Percentiles rank a stretch among this genome's conserved stretches.
These are phyloP conservation scores for Acanthamoeba healyi DNA, from an alignment of 208 protist genomes.

Conservation along the genomic window DNA sequence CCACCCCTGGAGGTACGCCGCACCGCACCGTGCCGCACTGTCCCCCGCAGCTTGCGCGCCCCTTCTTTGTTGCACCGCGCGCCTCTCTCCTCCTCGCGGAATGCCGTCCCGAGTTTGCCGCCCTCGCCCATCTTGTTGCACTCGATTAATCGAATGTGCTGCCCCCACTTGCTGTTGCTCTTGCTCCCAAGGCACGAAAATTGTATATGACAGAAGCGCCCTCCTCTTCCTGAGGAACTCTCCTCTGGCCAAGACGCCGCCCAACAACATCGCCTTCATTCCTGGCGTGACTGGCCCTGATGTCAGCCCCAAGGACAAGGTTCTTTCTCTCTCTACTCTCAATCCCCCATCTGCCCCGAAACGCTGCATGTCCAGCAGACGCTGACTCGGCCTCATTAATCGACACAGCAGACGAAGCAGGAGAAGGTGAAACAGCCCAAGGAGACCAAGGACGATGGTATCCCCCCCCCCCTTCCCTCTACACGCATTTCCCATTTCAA, in stretches of 20 bases:
- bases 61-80: no score
- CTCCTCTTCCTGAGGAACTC: constrained; percentile 71
- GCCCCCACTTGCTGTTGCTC: background rate
- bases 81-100: no score
- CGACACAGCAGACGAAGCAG: background rate
- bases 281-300: constrained; percentile 73
- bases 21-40: no score
- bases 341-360: background rate
- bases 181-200: constrained; percentile 11
- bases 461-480: no score
- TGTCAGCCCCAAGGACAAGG: constrained; percentile 35
- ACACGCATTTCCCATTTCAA: background rate
- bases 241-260: constrained; percentile 70
- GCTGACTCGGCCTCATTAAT: background rate
- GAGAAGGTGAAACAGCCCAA: constrained; percentile 13
- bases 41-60: no score
- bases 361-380: background rate
- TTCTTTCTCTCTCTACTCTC: background rate
- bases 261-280: constrained; percentile 75
- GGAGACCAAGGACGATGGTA: constrained; percentile 57
- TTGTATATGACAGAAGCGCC: constrained; percentile 76
- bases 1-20: constrained; percentile 70
- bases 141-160: background rate
- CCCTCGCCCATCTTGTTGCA: background rate
- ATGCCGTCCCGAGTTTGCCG: background rate